Percentiles rank a stretch among this genome's conserved stretches.
Conservation (phyloP, 495 filamentous ascomycete species). For the Penicillium subrubescens region DNA sequence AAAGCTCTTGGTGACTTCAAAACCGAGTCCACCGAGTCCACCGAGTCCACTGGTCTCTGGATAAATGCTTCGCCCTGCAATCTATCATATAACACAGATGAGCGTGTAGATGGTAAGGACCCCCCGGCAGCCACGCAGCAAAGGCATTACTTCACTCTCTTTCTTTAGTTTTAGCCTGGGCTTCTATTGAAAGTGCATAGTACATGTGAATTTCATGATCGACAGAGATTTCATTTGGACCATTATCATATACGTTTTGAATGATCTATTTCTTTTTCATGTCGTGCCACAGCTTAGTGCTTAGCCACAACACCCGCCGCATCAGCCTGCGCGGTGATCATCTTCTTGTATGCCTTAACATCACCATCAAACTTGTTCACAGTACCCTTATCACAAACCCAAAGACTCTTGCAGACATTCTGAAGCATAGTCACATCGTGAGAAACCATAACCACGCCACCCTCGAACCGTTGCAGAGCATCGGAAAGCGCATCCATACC, state of each 20-base stretch:
- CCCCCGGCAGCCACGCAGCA: background rate
- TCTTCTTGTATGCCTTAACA: conserved; percentile 97
- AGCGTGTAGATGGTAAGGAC: conserved; percentile 66
- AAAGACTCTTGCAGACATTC: conserved; percentile 89
- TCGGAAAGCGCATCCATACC: conserved; percentile 94
- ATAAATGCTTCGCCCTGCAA: conserved; percentile 70
- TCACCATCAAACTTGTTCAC: conserved; percentile 97
- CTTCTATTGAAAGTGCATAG: background rate
- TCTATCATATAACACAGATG: conserved; percentile 69
- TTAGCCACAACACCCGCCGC: conserved; percentile 71
- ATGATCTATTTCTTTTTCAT: background rate
- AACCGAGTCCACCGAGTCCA: conserved; percentile 69
- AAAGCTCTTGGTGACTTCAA: conserved; percentile 79
- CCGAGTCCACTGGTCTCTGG: conserved; percentile 80
- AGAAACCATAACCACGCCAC: conserved; percentile 96
- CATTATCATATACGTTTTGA: conserved; percentile 3
- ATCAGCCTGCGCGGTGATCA: conserved; percentile 88
- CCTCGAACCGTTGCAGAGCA: conserved; percentile 83
- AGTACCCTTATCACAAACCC: conserved; percentile 94
- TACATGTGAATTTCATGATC: background rate
- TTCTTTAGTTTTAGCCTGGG: too few relatives aligned
- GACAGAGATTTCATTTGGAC: background rate
- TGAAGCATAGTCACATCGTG: conserved; percentile 99
- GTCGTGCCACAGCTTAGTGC: conserved; percentile 27
- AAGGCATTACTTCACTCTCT: background rate